Percentiles rank a stretch among this genome's conserved stretches.
These are phyloP conservation scores for Nothophaeocryptopus gaeumannii DNA, from an alignment of 2,329 filamentous ascomycete genomes.

Conservation along the genomic window DNA sequence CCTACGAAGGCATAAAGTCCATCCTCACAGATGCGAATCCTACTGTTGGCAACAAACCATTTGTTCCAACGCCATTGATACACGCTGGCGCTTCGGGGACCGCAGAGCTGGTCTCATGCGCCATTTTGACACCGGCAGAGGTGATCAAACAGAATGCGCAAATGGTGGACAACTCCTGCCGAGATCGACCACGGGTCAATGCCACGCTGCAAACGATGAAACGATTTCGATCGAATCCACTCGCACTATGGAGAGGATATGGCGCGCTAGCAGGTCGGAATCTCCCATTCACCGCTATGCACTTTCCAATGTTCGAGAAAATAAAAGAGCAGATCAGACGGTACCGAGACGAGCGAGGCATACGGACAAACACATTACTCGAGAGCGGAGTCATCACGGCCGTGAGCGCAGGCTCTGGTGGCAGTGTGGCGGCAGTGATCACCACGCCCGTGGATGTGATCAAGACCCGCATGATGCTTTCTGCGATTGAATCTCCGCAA, in stretches of 20 bases:
- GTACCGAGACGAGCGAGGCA: constrained; percentile 41
- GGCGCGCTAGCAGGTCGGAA: constrained; percentile 78
- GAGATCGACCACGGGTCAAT: constrained; percentile 35
- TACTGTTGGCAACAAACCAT: constrained; percentile 40
- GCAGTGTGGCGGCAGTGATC: constrained; percentile 71
- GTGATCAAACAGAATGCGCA: constrained; percentile 94
- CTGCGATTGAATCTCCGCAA: constrained; percentile 44
- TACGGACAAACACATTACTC: constrained; percentile 47
- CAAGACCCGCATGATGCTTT: constrained; percentile 85
- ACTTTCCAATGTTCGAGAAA: constrained; percentile 83
- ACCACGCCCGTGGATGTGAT: constrained; percentile 89
- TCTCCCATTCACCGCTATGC: constrained; percentile 80
- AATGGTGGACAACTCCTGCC: constrained; percentile 58
- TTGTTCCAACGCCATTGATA: constrained; percentile 65
- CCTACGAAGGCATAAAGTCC: constrained; percentile 75
- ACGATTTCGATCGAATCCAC: constrained; percentile 56
- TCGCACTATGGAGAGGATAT: constrained; percentile 66
- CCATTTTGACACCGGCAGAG: constrained; percentile 83
- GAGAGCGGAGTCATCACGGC: constrained; percentile 72
- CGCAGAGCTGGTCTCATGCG: constrained; percentile 80
- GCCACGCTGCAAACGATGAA: constrained; percentile 57
- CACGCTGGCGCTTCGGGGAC: constrained; percentile 71
- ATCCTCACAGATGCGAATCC: constrained; percentile 53
- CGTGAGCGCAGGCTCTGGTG: constrained; percentile 68
- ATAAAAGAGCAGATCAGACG: constrained; percentile 56